A percentile compares a stretch with the other conserved stretches of the same genome.
Evolutionary conservation across 768 basidiomycete species (phyloP).

Genomic region (Auriculariales sp.): DNA sequence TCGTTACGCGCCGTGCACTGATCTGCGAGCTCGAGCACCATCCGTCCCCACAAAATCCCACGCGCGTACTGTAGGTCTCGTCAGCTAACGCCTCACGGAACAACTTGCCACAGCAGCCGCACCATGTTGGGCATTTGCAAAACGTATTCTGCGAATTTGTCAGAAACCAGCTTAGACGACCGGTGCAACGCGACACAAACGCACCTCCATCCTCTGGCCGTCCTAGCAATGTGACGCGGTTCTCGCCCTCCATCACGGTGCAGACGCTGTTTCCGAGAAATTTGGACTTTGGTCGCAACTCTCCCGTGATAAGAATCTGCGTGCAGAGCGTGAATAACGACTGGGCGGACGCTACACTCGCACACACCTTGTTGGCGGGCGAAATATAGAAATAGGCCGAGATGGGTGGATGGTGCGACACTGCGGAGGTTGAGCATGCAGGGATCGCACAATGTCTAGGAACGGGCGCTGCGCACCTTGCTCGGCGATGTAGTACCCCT

Average conservation of each 20-base stretch:
- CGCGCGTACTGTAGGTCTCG: conserved; percentile 45
- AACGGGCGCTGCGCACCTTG: conserved; percentile 45
- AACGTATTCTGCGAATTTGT: conserved; percentile 47
- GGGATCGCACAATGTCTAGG: neutral
- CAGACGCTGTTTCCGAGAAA: conserved; percentile 96
- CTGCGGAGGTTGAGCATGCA: conserved; percentile 22
- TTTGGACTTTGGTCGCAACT: conserved; percentile 87
- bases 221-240: conserved; percentile 70
- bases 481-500: conserved; percentile 92
- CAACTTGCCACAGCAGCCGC: neutral
- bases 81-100: neutral
- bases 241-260: conserved; percentile 94
- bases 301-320: conserved; percentile 51
- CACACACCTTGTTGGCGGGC: conserved; percentile 66
- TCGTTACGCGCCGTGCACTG: conserved; percentile 74
- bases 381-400: conserved; percentile 95
- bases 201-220: conserved; percentile 75
- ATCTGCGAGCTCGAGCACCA: conserved; percentile 94
- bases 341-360: neutral
- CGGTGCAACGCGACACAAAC: conserved; percentile 18
- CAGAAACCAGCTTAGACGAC: conserved; percentile 1
- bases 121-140: conserved; percentile 92
- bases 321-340: neutral
- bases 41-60: conserved; percentile 79
- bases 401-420: conserved; percentile 89